These are phyloP conservation scores for Ophiocordyceps camponoti-saundersi DNA, from an alignment of 2,329 filamentous ascomycete species.

Conservation along the genomic window DNA sequence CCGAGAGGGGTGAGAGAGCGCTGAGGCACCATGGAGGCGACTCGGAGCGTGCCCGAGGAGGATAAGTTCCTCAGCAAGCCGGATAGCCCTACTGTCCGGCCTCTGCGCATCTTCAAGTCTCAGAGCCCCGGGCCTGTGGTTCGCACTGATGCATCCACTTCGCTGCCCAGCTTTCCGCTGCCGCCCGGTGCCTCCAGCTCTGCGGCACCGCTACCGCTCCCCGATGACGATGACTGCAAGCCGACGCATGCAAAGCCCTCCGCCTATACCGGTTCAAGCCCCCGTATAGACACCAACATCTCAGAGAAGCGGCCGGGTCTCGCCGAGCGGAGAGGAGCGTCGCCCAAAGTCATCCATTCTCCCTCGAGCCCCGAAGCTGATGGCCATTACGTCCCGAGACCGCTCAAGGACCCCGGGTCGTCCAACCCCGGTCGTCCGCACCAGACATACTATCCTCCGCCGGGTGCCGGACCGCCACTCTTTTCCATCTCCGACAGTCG, in stretches of 20 bases:
- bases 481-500: not conserved
- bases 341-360: conserved; percentile 66
- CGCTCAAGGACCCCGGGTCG: conserved; percentile 26
- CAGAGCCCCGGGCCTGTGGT: conserved; percentile 42
- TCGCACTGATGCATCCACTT: conserved; percentile 15
- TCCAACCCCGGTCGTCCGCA: conserved; percentile 25
- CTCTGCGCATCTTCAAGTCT: conserved; percentile 71
- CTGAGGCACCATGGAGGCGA: conserved; percentile 27
- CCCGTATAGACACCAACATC: conserved; percentile 37
- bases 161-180: conserved; percentile 41
- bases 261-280: conserved; percentile 30
- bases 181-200: conserved; percentile 56
- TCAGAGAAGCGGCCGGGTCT: conserved; percentile 46
- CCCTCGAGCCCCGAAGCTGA: conserved; percentile 63
- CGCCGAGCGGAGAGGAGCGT: conserved; percentile 68
- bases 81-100: conserved; percentile 67
- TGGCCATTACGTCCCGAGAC: conserved; percentile 63
- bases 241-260: conserved; percentile 26
- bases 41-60: conserved; percentile 54
- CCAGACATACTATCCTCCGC: conserved; percentile 44
- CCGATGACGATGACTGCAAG: conserved; percentile 47
- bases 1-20: not conserved
- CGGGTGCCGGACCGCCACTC: conserved; percentile 15
- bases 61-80: conserved; percentile 64
- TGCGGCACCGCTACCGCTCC: conserved; percentile 51